Base-by-base conservation (phyloP, 192 early-diverging fungal species). In the Phlyctochytrium bullatum region DNA sequence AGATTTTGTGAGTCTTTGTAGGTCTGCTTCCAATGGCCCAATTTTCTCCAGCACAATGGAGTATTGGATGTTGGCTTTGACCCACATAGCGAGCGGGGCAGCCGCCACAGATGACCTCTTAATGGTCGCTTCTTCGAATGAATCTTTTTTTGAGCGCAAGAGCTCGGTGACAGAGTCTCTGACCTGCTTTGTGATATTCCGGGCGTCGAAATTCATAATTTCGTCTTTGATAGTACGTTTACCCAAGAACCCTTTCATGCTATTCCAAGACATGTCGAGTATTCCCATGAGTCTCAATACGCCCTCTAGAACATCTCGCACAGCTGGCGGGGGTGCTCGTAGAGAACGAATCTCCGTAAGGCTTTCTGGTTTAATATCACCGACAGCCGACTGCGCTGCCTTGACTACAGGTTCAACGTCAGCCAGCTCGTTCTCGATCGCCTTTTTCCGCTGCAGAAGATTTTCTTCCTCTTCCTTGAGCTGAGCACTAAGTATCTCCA, bases 231-330 rank as follows among this genome's bases (percentile, higher is more conserved):
- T 73, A 0, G 82, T 83, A 31, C 86, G 31, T 63, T 88, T 84
- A 25, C 86, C 86, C 24, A 88, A 70, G 65, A 88, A 87, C 0
- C 82, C 76, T 62, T 87, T 88, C 86, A 88, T 88, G 65, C 83
- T 87, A 36, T 83, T 87, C 86, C 86, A 88, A 2, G 84, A 87
- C 78, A 85, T 87, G 63, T 88, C 86, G 50, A 83, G 62, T 29
- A 74, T 81, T 29, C 86, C 86, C 78, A 88, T 84, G 14, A 88
- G 65, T 10, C 84, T 52, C 36, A 88, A 59, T 12, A 88, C 84
- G 14, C 79, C 86, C 66, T 88, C 86, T 17, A 88, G 73, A 3
- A 88, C 86, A 71, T 88, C 86, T 47, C 86, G 59, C 50, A 88
- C 78, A 14, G 81, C 86, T 4, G 85, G 79, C 16, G 86, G 86